A percentile compares a stretch with the other conserved stretches of the same genome.
Conservation (phyloP, 164 flowering plant genomes). For the Dillenia turbinata region DNA sequence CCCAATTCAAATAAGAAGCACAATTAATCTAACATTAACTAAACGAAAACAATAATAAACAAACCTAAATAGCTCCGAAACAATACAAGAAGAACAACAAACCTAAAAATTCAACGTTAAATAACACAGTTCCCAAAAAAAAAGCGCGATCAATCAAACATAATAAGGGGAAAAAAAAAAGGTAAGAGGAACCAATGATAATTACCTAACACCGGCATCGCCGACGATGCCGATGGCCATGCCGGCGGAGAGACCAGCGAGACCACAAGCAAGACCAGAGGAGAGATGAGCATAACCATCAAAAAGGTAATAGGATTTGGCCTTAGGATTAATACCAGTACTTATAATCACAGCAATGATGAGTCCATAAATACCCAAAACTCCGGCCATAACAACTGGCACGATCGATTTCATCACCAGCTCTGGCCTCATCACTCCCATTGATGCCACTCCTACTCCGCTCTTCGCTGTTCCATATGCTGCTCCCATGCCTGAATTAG, state of each 20-base stretch:
- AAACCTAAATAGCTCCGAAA: no score
- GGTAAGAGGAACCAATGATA: neutral
- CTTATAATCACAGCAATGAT: constrained; percentile 53
- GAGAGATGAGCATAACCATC: constrained; percentile 52
- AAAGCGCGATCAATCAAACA: no score
- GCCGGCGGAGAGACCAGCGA: constrained; percentile 55
- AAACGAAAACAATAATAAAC: no score
- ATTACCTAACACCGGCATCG: constrained; percentile 52
- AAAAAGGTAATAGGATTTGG: constrained; percentile 31
- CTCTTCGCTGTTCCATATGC: constrained; percentile 61
- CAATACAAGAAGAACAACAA: neutral
- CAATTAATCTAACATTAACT: no score
- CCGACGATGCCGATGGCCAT: constrained; percentile 43
- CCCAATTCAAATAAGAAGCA: no score
- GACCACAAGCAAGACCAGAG: constrained; percentile 58
- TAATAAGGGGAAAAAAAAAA: neutral
- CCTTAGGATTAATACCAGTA: constrained; percentile 58
- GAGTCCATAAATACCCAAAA: constrained; percentile 52
- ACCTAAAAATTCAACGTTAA: no score
- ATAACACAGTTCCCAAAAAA: no score
- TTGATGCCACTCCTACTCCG: constrained; percentile 59
- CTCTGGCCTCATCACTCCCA: constrained; percentile 66
- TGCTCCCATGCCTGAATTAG: constrained; percentile 46
- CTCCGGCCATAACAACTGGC: constrained; percentile 60
- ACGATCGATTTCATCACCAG: constrained; percentile 62